phyloP scores from a whole-genome alignment of 2,329 filamentous ascomycete species.

The Sarocladium strictum region DNA sequence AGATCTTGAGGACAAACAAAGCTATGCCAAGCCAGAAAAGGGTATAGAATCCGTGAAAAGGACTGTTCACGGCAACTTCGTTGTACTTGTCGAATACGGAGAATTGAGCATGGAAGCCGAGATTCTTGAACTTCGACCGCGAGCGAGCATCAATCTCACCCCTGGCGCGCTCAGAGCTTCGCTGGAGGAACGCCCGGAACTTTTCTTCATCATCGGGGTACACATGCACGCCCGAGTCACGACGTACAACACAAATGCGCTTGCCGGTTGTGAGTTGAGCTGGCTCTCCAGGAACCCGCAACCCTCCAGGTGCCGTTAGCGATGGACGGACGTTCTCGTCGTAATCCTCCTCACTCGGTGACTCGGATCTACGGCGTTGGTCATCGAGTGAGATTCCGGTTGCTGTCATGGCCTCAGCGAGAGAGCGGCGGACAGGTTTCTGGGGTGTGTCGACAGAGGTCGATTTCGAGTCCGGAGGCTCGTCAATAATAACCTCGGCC shows the following conservation, averaged over 20 bases:
- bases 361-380: constrained; percentile 26
- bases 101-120: constrained; percentile 68
- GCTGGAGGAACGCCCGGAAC: constrained; percentile 21
- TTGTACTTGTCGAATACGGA: constrained; percentile 72
- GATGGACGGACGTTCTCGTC: constrained; percentile 30
- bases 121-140: constrained; percentile 31
- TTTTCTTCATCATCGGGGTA: constrained; percentile 23
- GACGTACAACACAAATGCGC: constrained; percentile 15
- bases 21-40: constrained; percentile 70
- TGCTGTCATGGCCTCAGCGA: constrained; percentile 21
- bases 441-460: background rate
- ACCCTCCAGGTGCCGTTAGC: constrained; percentile 14
- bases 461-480: background rate
- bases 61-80: constrained; percentile 54
- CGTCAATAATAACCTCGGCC: background rate
- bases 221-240: constrained; percentile 20
- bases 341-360: constrained; percentile 40
- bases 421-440: constrained; percentile 15
- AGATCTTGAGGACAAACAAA: constrained; percentile 61
- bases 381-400: constrained; percentile 19
- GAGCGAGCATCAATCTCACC: constrained; percentile 13
- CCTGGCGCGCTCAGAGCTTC: constrained; percentile 17
- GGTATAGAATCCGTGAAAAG: constrained; percentile 74
- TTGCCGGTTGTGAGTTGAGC: background rate
- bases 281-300: constrained; percentile 14